phyloP scores from a whole-genome alignment of 352 stramenopile species.

The Pythium scleroteichum region DNA sequence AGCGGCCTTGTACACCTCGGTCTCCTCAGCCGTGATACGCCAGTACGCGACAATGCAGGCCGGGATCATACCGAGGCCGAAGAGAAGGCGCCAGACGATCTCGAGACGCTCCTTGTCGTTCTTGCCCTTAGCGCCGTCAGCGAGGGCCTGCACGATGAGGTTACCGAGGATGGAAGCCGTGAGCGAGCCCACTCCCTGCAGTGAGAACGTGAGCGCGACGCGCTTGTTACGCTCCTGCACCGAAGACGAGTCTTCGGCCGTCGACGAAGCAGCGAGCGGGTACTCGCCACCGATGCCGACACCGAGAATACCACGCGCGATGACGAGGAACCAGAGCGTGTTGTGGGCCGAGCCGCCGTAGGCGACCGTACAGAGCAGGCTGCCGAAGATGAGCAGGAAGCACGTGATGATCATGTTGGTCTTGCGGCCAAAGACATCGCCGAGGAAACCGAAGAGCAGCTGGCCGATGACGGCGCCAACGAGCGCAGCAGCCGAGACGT shows the following conservation, averaged over 20 bases:
- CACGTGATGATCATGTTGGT: conserved; percentile 43
- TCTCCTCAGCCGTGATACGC: conserved; percentile 48
- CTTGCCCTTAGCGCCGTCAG: conserved; percentile 25
- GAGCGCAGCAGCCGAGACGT: conserved; percentile 34
- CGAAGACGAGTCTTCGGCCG: conserved; percentile 34
- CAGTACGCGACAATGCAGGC: conserved; percentile 47
- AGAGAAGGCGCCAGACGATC: conserved; percentile 50
- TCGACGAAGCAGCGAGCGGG: conserved; percentile 32
- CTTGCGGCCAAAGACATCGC: conserved; percentile 32
- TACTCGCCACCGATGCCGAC: conserved; percentile 40
- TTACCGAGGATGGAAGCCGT: conserved; percentile 28
- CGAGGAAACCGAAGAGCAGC: conserved; percentile 35
- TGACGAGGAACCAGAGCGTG: conserved; percentile 39
- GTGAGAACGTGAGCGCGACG: conserved; percentile 38
- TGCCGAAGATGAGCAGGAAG: conserved; percentile 35
- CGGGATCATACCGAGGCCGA: conserved; percentile 44
- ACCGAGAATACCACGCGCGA: conserved; percentile 36
- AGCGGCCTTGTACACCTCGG: conserved; percentile 35
- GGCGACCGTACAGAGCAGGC: conserved; percentile 32
- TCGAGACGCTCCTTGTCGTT: conserved; percentile 37
- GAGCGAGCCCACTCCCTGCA: conserved; percentile 34
- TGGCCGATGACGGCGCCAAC: conserved; percentile 38
- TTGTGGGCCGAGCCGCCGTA: conserved; percentile 26
- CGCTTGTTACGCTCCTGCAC: conserved; percentile 31
- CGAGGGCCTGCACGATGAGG: conserved; percentile 17